Conservation (phyloP, 2,329 filamentous ascomycete species). For the Xylariaceae sp. region DNA sequence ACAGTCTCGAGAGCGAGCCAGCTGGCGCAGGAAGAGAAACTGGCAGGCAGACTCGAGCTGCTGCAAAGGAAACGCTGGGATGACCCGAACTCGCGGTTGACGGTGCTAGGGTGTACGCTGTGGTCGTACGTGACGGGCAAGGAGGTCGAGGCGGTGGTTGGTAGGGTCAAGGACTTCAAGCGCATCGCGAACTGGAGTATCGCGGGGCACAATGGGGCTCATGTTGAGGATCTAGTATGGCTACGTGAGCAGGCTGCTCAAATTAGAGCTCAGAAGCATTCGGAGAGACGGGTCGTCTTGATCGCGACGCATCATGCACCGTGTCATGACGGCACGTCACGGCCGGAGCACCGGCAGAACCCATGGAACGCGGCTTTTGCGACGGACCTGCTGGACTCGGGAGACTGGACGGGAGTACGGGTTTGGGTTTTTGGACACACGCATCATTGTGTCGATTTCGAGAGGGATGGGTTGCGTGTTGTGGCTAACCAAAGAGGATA, state of each 20-base stretch:
- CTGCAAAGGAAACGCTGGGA: slow-evolving; percentile 40
- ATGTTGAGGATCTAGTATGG: slow-evolving; percentile 47
- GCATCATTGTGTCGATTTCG: slow-evolving; percentile 37
- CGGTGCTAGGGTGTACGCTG: slow-evolving; percentile 53
- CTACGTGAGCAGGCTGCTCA: slow-evolving; percentile 34
- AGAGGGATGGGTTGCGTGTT: slow-evolving; percentile 30
- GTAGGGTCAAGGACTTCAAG: slow-evolving; percentile 49
- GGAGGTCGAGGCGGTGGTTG: slow-evolving; percentile 33
- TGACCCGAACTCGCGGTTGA: slow-evolving; percentile 36
- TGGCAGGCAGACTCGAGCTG: slow-evolving; percentile 37
- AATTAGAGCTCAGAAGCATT: neutral
- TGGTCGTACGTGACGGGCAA: slow-evolving; percentile 47
- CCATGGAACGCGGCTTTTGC: slow-evolving; percentile 33
- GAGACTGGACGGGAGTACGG: slow-evolving; percentile 28
- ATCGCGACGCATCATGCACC: slow-evolving; percentile 57
- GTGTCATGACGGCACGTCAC: slow-evolving; percentile 40
- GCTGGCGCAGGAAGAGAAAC: slow-evolving; percentile 33
- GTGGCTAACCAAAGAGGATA: slow-evolving; percentile 44
- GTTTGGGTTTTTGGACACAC: slow-evolving; percentile 47
- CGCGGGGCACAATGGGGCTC: slow-evolving; percentile 42
- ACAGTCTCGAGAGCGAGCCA: slow-evolving; percentile 33
- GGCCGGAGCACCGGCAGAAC: slow-evolving; percentile 42
- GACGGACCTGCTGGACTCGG: slow-evolving; percentile 19
- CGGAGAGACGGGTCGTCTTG: slow-evolving; percentile 32
- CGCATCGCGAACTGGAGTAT: slow-evolving; percentile 49